Percentiles rank a stretch among this genome's conserved stretches.
Evolutionary conservation across 306 rosid genomes (phyloP).

Genomic region (Macrotyloma uniflorum): DNA sequence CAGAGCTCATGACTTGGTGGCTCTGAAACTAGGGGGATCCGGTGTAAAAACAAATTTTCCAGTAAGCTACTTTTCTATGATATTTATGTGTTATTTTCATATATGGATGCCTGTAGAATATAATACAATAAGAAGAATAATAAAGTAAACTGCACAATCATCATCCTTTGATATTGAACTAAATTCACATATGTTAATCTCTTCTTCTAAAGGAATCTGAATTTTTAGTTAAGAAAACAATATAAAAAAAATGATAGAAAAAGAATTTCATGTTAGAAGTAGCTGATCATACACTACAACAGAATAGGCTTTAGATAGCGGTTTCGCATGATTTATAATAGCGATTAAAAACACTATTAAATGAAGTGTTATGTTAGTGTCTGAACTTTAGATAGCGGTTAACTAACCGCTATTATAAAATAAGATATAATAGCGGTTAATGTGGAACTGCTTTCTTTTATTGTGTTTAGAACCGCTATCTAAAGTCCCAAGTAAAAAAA

Average conservation of each 20-base stretch:
- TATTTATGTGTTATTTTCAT: background rate
- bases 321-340: too few species aligned
- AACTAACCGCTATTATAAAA: too few species aligned
- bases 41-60: slow-evolving; percentile 4
- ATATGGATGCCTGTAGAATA: background rate
- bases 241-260: background rate
- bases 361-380: too few species aligned
- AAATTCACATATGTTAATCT: background rate
- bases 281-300: too few species aligned
- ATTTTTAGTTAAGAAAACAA: background rate
- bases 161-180: background rate
- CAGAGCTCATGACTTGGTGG: slow-evolving; percentile 17
- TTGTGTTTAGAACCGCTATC: too few species aligned
- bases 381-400: too few species aligned
- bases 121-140: background rate
- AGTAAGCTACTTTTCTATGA: background rate
- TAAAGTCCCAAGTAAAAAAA: too few species aligned
- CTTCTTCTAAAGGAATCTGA: background rate
- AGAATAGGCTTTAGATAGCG: too few species aligned
- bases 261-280: too few species aligned
- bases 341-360: too few species aligned
- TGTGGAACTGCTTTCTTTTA: too few species aligned
- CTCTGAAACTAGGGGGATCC: slow-evolving; percentile 1
- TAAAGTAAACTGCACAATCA: background rate
- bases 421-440: too few species aligned